Evolutionary conservation across 306 rosid genomes (phyloP).

Genomic region (Prosopis cineraria): DNA sequence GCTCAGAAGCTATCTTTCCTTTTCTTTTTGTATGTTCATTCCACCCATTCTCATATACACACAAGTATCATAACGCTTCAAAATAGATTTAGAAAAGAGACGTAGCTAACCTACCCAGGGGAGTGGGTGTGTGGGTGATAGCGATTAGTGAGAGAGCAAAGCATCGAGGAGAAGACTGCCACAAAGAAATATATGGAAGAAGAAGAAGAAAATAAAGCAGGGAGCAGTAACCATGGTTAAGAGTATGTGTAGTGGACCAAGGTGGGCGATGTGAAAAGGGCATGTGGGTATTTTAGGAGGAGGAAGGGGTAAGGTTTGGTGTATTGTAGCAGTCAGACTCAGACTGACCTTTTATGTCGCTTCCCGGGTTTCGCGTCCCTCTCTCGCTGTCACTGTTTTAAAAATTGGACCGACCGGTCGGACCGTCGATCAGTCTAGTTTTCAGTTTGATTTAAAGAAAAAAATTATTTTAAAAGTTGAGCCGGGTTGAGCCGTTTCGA

Average conservation of each 20-base stretch:
- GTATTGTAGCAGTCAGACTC: conserved; percentile 35
- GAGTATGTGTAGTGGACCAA: background rate
- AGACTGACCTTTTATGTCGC: conserved; percentile 56
- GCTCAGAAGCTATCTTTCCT: conserved; percentile 32
- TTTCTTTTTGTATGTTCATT: conserved; percentile 26
- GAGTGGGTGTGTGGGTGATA: background rate
- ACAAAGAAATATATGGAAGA: background rate
- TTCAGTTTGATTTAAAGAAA: too few species aligned
- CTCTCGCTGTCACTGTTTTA: background rate
- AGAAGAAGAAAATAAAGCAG: background rate
- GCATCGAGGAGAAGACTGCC: background rate
- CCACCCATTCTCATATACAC: background rate
- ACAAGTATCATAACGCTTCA: background rate
- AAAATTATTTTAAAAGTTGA: too few species aligned
- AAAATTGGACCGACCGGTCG: too few species aligned
- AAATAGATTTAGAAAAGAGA: background rate
- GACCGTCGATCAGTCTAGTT: too few species aligned
- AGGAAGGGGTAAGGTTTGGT: conserved; percentile 34
- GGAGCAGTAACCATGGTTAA: conserved; percentile 44
- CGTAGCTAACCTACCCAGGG: background rate
- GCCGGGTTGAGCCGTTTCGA: too few species aligned
- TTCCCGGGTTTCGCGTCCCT: conserved; percentile 47
- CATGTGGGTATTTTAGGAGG: conserved; percentile 10
- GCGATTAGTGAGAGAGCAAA: background rate
- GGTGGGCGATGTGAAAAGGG: conserved; percentile 24